Evolutionary conservation across 106 monocot species (phyloP).

Genomic region (Acanthochlamys bracteata): DNA sequence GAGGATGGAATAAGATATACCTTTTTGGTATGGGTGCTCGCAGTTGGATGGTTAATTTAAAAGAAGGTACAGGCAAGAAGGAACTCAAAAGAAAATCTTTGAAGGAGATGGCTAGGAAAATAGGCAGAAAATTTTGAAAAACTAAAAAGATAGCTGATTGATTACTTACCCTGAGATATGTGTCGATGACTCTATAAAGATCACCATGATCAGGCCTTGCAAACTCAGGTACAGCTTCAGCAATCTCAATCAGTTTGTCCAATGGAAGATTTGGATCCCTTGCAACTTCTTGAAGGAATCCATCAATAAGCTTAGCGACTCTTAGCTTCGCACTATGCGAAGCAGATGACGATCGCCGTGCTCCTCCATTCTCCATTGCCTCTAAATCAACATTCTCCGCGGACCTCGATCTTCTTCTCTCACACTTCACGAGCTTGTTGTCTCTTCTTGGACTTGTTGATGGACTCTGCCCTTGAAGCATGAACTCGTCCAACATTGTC

Average conservation of each 20-base stretch:
- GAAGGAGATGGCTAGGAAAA: background rate
- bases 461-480: slow-evolving; percentile 53
- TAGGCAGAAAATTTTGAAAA: background rate
- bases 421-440: slow-evolving; percentile 11
- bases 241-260: slow-evolving; percentile 52
- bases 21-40: background rate
- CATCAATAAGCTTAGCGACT: slow-evolving; percentile 66
- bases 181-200: slow-evolving; percentile 69
- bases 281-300: slow-evolving; percentile 57
- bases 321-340: slow-evolving; percentile 58
- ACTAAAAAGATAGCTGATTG: no score
- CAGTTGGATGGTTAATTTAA: no score
- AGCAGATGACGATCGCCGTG: slow-evolving; percentile 56
- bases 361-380: slow-evolving; percentile 30
- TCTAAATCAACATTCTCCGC: slow-evolving; percentile 52
- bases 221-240: slow-evolving; percentile 65
- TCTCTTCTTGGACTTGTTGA: slow-evolving; percentile 39
- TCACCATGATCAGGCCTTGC: slow-evolving; percentile 70
- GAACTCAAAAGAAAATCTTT: background rate
- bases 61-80: no score
- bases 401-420: slow-evolving; percentile 47
- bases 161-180: slow-evolving; percentile 78
- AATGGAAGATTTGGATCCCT: slow-evolving; percentile 45
- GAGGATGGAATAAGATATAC: background rate
- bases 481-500: slow-evolving; percentile 65